Evolutionary conservation across 2,329 filamentous ascomycete genomes (phyloP).

Genomic region (Paracamarosporium sp.): DNA sequence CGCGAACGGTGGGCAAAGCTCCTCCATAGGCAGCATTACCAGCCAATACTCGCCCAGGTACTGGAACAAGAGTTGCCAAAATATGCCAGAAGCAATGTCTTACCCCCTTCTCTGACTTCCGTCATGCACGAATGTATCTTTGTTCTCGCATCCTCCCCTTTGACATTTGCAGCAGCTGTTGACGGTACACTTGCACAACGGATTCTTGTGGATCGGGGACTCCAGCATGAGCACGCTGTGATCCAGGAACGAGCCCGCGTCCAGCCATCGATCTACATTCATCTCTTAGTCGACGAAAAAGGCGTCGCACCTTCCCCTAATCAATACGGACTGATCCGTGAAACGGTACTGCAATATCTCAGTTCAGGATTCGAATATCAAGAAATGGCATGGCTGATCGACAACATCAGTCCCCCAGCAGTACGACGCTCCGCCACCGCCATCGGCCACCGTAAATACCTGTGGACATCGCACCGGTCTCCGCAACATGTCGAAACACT

Average conservation of each 20-base stretch:
- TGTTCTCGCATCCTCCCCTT: conserved; percentile 35
- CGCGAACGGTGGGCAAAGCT: conserved; percentile 24
- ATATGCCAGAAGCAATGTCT: conserved; percentile 24
- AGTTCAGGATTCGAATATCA: neutral
- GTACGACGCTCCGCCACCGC: conserved; percentile 9
- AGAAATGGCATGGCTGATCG: conserved; percentile 20
- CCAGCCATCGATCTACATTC: conserved; percentile 38
- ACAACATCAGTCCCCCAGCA: conserved; percentile 22
- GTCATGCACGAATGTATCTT: conserved; percentile 31
- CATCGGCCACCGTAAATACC: conserved; percentile 31
- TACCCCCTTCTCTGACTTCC: conserved; percentile 14
- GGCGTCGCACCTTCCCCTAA: conserved; percentile 29
- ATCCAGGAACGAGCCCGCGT: conserved; percentile 26
- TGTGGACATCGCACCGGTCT: conserved; percentile 25
- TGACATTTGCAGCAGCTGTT: conserved; percentile 30
- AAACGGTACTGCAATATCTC: conserved; percentile 27
- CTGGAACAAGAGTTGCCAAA: conserved; percentile 31
- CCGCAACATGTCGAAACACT: conserved; percentile 21
- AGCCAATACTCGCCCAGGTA: conserved; percentile 30
- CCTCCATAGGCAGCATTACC: conserved; percentile 24
- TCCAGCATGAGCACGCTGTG: conserved; percentile 26
- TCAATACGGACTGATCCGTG: conserved; percentile 28
- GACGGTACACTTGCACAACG: conserved; percentile 28
- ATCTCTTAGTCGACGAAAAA: conserved; percentile 28
- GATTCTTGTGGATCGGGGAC: conserved; percentile 13